Base-by-base conservation (phyloP, 83 land plant genomes). In the Thuja plicata region DNA sequence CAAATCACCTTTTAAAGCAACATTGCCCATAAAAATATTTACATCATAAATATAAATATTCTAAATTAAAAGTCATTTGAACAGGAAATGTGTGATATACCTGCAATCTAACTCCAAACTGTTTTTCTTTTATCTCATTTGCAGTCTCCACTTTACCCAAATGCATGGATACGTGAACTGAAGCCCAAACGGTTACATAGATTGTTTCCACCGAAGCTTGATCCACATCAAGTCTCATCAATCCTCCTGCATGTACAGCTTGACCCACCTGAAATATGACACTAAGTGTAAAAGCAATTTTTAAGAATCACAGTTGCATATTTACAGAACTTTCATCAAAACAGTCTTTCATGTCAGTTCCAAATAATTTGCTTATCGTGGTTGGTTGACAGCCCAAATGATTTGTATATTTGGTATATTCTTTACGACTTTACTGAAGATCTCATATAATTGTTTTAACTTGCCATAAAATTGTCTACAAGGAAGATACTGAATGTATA, bases 101-200 rank as follows among this genome's bases (percentile, higher is more conserved):
- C 98, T 95, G 96, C 92, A 98, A 91, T 85, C 94, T 92, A 27
- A 92, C 89, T n/a, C 99, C 99, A 86, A 90, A 91, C 91, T 98
- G 99, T 80, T 97, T 96, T 81, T 83, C 91, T 85, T 91, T 88
- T 12, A 91, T 93, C 79, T 95, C 99, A 48, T 92, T 94, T 78
- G 99, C 96, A 87, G 91, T 95, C 87, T 97, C 97, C 35, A 89
- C 90, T 88, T 95, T 96, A 12, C 99, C 99, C 89, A 98, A 70
- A 90, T 98, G 99, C 70, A 95, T 94, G 57, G 99, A 92, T 54
- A 98, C 89, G 79, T 93, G 94, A 48, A 96, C 93, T 19, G 99
- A 98, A 84, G 95, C 94, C 96, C 98, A 98, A 17, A 98, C 86
- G 37, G 99, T 97, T 35, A 96, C 89, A 91, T 98, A 98, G 87